Evolutionary conservation across 2,329 filamentous ascomycete genomes (phyloP), one percentile per base, ranked within the genome.

Genomic region (Penicillium sp.): DNA sequence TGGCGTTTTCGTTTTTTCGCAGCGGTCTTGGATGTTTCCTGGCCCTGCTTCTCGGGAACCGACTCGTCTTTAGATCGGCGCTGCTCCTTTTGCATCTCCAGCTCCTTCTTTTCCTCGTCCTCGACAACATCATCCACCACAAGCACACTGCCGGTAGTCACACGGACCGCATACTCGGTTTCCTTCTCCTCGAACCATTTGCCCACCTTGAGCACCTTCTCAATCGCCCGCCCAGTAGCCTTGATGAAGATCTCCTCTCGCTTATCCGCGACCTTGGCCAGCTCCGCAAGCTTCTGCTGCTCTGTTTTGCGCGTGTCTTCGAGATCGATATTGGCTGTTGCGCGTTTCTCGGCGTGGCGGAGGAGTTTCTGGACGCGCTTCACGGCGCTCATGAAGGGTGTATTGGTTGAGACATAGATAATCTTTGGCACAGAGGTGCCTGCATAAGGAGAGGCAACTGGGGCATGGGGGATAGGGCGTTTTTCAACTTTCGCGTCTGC

Each of bases 71-170:
- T 51, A n/a, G 55, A 44, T 49, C 65, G 42, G 25, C 60, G 51
- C 48, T 60, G 53, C 58, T 48, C 46, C 59, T 59, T 67, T 62
- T 61, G 60, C 31, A 62, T 49, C 51, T 70, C 61, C 53, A 60
- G 63, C 53, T 65, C 53, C 55, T 71, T 68, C 41, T 60, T 60
- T 48, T 67, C 66, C 45, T 71, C 70, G 45, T 74, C 69, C 50
- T 75, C 73, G 27, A 80, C 76, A 51, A 87, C 77, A 75, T 87
- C 84, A 74, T 87, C 85, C 52, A 87, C 78, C 43, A 82, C 82
- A 53, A 78, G 71, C 45, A 84, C 79, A 67, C 74, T 83, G 25
- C 83, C 83, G 58, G 82, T 83, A 65, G 76, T 77, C 37, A 86
- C 71, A 46, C 71, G 73, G 4, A 86, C 81, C 6, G 63, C 66